phyloP scores from a whole-genome alignment of 768 basidiomycete genomes.

The Phylloporus arenicola region DNA sequence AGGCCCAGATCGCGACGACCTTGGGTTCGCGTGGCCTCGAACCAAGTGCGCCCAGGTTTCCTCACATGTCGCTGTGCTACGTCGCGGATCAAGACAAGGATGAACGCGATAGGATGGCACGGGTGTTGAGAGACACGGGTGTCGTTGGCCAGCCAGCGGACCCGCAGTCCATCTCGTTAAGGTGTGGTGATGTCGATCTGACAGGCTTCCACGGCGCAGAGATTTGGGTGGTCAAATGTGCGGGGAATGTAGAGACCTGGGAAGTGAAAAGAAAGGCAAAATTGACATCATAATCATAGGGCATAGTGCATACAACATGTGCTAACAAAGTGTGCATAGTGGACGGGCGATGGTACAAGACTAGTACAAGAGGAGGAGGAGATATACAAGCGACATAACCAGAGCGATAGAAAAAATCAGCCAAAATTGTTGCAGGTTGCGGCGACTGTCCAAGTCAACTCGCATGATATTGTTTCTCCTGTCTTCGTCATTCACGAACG shows the following conservation, averaged over 20 bases:
- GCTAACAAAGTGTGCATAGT: neutral
- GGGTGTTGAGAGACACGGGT: slow-evolving; percentile 36
- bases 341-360: neutral
- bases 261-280: slow-evolving; percentile 39
- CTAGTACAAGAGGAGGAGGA: neutral
- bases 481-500: slow-evolving; percentile 18
- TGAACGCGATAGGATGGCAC: slow-evolving; percentile 47
- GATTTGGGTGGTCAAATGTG: slow-evolving; percentile 56
- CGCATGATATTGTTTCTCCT: slow-evolving; percentile 19
- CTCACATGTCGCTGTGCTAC: slow-evolving; percentile 73
- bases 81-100: slow-evolving; percentile 58
- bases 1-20: slow-evolving; percentile 39
- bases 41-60: slow-evolving; percentile 52
- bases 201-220: slow-evolving; percentile 42
- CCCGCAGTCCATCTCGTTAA: slow-evolving; percentile 19
- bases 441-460: slow-evolving; percentile 6
- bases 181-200: slow-evolving; percentile 31
- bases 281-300: neutral
- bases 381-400: slow-evolving; percentile 5
- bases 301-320: neutral
- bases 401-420: slow-evolving; percentile 7
- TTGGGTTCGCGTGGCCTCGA: slow-evolving; percentile 33
- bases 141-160: slow-evolving; percentile 30
- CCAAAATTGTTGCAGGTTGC: neutral
- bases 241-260: slow-evolving; percentile 59